A percentile compares a stretch with the other conserved stretches of the same genome.
phyloP scores from a whole-genome alignment of 345 rosid species.

The Citrus glauca region DNA sequence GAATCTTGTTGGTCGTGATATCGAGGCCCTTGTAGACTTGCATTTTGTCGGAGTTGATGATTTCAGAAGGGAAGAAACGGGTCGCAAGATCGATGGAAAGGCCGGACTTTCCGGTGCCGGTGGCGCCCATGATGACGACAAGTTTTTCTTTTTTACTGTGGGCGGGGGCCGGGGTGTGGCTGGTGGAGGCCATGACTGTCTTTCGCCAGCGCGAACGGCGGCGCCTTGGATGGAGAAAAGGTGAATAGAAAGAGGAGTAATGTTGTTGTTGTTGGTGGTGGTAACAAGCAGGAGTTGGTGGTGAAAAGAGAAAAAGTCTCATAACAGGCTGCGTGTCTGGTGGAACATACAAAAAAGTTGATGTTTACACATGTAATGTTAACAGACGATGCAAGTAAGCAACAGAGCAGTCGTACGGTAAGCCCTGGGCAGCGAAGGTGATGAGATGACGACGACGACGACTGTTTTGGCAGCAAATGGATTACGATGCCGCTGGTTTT shows the following conservation, averaged over 20 bases:
- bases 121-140: slow-evolving; percentile 81
- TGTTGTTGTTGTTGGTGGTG: neutral
- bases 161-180: neutral
- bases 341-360: neutral
- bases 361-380: neutral
- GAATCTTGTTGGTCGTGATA: slow-evolving; percentile 79
- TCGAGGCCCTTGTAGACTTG: slow-evolving; percentile 78
- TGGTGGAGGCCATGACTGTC: slow-evolving; percentile 12
- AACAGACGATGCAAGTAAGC: neutral
- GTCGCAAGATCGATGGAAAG: slow-evolving; percentile 80
- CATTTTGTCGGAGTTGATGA: slow-evolving; percentile 89
- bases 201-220: neutral
- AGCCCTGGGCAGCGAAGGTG: neutral
- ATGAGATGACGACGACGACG: neutral
- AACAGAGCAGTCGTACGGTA: neutral
- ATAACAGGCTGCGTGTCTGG: neutral
- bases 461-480: neutral
- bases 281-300: neutral
- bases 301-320: neutral
- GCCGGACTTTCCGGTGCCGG: slow-evolving; percentile 77
- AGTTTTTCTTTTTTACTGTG: slow-evolving; percentile 44
- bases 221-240: neutral
- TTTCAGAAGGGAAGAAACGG: slow-evolving; percentile 42
- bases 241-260: neutral
- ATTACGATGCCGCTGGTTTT: neutral